Percentiles rank a stretch among this genome's conserved stretches.
These are phyloP conservation scores for Corynascus novoguineensis DNA, from an alignment of 495 filamentous ascomycete genomes.

Conservation along the genomic window DNA sequence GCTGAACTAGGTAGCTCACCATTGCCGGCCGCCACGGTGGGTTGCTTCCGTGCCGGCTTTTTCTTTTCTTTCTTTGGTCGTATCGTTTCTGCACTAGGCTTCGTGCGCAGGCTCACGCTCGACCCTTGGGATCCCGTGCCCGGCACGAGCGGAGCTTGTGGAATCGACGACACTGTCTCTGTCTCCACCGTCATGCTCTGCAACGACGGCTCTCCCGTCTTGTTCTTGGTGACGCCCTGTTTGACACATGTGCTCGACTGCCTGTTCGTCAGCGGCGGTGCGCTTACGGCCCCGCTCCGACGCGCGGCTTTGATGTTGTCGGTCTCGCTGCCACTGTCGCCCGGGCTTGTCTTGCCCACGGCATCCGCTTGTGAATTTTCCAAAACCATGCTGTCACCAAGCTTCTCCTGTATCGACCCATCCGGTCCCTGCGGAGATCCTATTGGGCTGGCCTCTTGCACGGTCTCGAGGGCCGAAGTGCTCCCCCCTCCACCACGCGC, in stretches of 20 bases:
- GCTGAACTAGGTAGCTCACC: conserved; percentile 51
- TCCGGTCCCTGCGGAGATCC: conserved; percentile 58
- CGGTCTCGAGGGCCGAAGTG: conserved; percentile 75
- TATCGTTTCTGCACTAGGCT: conserved; percentile 89
- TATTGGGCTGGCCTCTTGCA: conserved; percentile 83
- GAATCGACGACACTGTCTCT: conserved; percentile 88
- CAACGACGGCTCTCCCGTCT: conserved; percentile 65
- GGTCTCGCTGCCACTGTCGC: conserved; percentile 61
- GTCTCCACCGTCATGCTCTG: conserved; percentile 98
- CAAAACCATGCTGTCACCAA: conserved; percentile 44
- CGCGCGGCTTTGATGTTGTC: conserved; percentile 40
- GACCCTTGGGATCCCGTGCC: conserved; percentile 58
- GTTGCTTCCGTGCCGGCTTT: conserved; percentile 65
- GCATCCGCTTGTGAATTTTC: conserved; percentile 36
- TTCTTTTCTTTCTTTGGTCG: conserved; percentile 91
- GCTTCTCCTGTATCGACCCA: conserved; percentile 43
- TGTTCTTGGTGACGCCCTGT: conserved; percentile 46
- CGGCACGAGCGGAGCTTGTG: conserved; percentile 74
- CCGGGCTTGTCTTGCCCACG: conserved; percentile 32
- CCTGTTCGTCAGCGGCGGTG: conserved; percentile 37
- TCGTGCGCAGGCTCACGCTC: conserved; percentile 72
- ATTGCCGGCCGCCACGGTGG: conserved; percentile 62
- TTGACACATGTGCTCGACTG: conserved; percentile 43
- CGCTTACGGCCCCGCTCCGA: conserved; percentile 29
- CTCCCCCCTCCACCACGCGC: conserved; percentile 61